Evolutionary conservation across 164 flowering plant species (phyloP).

Genomic region (Magnolia sinica): DNA sequence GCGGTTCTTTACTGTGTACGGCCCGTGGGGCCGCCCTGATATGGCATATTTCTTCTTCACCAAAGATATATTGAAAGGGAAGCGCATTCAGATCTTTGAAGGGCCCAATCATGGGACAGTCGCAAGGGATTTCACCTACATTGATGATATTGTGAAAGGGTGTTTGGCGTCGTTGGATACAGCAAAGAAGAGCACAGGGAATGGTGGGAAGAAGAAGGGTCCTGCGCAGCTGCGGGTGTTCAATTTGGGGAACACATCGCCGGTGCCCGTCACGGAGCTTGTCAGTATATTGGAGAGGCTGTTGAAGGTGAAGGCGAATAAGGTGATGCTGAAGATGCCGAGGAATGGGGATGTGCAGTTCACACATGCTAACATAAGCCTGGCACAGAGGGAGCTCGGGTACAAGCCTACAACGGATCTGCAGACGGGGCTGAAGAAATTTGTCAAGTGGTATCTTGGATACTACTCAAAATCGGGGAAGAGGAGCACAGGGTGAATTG

Average conservation of each 20-base stretch:
- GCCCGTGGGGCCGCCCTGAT: slow-evolving; percentile 95
- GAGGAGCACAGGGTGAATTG: slow-evolving; percentile 49
- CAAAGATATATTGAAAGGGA: slow-evolving; percentile 76
- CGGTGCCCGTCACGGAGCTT: slow-evolving; percentile 74
- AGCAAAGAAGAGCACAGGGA: slow-evolving; percentile 76
- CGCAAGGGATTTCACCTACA: slow-evolving; percentile 89
- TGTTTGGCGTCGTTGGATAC: slow-evolving; percentile 67
- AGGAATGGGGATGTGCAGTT: slow-evolving; percentile 91
- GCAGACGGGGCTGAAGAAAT: slow-evolving; percentile 89
- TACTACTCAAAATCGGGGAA: slow-evolving; percentile 57
- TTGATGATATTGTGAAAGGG: slow-evolving; percentile 76
- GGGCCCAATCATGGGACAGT: slow-evolving; percentile 77
- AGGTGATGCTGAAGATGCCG: slow-evolving; percentile 69
- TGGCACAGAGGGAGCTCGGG: slow-evolving; percentile 73
- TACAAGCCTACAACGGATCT: slow-evolving; percentile 90
- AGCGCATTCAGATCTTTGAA: slow-evolving; percentile 71
- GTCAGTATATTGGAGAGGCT: slow-evolving; percentile 83
- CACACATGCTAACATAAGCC: slow-evolving; percentile 86
- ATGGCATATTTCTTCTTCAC: slow-evolving; percentile 96
- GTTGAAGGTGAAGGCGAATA: slow-evolving; percentile 79
- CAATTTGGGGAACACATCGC: slow-evolving; percentile 80
- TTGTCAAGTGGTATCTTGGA: slow-evolving; percentile 61
- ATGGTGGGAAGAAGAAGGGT: slow-evolving; percentile 92
- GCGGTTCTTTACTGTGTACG: slow-evolving; percentile 90
- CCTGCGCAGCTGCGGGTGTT: slow-evolving; percentile 79